phyloP scores from a whole-genome alignment of 192 early-diverging fungal species.

The Coemansia sp. region DNA sequence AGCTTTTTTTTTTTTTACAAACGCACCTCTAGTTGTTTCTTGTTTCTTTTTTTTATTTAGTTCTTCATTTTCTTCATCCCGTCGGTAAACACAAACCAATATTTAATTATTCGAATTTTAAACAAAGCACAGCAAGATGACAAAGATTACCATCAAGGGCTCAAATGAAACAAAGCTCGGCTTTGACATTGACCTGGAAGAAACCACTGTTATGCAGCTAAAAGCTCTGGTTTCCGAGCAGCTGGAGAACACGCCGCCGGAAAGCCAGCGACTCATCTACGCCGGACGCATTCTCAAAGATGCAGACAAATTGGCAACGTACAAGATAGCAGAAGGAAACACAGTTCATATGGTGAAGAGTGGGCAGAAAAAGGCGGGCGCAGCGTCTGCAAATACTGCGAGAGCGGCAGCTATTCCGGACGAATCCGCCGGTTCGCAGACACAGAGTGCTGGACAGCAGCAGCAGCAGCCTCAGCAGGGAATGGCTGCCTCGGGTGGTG shows the following conservation, averaged over 20 bases:
- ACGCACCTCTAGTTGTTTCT: neutral
- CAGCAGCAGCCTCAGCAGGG: constrained; percentile 1
- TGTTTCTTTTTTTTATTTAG: neutral
- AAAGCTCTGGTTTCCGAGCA: constrained; percentile 74
- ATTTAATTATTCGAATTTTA: neutral
- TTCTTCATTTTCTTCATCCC: neutral
- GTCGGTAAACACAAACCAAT: too few species aligned
- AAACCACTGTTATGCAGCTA: constrained; percentile 68
- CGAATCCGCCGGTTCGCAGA: neutral
- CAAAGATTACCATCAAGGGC: constrained; percentile 33
- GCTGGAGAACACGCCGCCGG: constrained; percentile 63
- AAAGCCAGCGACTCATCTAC: constrained; percentile 86
- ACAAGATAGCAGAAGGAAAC: constrained; percentile 84
- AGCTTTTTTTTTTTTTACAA: too few species aligned
- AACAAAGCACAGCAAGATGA: constrained; percentile 5
- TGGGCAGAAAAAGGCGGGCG: constrained; percentile 52
- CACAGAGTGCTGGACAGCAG: neutral
- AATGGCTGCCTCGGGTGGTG: constrained; percentile 1
- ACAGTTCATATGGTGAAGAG: constrained; percentile 93
- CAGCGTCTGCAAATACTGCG: constrained; percentile 9
- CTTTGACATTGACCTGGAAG: constrained; percentile 43
- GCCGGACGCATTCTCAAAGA: constrained; percentile 95
- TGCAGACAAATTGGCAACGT: constrained; percentile 68
- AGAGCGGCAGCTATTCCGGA: constrained; percentile 32
- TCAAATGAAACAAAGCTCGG: constrained; percentile 20